phyloP scores from a whole-genome alignment of 495 filamentous ascomycete species.

The Lophiostoma macrostomum region DNA sequence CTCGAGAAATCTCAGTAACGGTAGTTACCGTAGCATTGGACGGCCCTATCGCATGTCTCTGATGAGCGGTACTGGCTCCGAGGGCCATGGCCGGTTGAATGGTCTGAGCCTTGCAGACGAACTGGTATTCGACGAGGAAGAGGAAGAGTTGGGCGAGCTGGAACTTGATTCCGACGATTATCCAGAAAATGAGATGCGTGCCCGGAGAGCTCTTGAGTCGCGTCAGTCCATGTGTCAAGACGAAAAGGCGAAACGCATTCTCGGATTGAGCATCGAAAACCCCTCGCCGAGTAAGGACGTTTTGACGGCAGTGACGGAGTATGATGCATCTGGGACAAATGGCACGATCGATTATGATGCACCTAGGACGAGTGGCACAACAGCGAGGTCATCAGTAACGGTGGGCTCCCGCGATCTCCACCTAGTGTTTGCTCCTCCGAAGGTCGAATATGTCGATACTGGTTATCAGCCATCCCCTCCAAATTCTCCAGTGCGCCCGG shows the following conservation, averaged over 20 bases:
- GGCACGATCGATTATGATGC: conserved; percentile 19
- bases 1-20: conserved; percentile 60
- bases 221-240: conserved; percentile 36
- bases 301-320: conserved; percentile 3
- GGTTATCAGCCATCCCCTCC: conserved; percentile 81
- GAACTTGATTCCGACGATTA: conserved; percentile 41
- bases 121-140: conserved; percentile 77
- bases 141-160: conserved; percentile 46
- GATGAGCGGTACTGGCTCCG: conserved; percentile 46
- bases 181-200: conserved; percentile 40
- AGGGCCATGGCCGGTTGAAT: conserved; percentile 57
- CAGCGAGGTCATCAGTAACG: conserved; percentile 4
- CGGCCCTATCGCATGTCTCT: conserved; percentile 62
- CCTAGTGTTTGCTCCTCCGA: conserved; percentile 24
- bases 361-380: conserved; percentile 7
- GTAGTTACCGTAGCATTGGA: conserved; percentile 50
- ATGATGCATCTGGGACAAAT: conserved; percentile 11
- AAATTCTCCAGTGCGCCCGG: conserved; percentile 58
- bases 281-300: conserved; percentile 11
- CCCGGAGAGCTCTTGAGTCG: conserved; percentile 36
- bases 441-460: conserved; percentile 60
- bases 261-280: conserved; percentile 35
- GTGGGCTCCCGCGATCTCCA: conserved; percentile 11
- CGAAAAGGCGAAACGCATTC: conserved; percentile 45
- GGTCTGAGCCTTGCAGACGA: conserved; percentile 86